Percentiles rank a stretch among this genome's conserved stretches.
Conservation (phyloP, 2,329 filamentous ascomycete genomes). For the Ophiosphaerella korrae region DNA sequence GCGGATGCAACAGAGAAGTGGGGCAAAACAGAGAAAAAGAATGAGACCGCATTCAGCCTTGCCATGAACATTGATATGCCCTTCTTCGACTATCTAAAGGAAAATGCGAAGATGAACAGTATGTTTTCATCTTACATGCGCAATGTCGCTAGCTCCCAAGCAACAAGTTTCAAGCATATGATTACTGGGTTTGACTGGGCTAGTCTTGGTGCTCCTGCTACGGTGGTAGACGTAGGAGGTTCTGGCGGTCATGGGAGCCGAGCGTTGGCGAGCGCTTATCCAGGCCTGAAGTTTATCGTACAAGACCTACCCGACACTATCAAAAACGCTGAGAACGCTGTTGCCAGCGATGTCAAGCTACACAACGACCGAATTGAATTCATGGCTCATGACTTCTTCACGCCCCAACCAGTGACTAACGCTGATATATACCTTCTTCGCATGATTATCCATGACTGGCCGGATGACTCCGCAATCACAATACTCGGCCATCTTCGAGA, state of each 20-base stretch:
- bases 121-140: conserved; percentile 3
- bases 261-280: conserved; percentile 2
- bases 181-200: conserved; percentile 3
- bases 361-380: background rate
- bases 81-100: conserved; percentile 8
- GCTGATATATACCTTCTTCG: conserved; percentile 33
- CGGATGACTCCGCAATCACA: conserved; percentile 34
- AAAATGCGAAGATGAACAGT: background rate
- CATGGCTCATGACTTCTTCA: conserved; percentile 13
- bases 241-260: conserved; percentile 7
- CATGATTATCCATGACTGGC: conserved; percentile 42
- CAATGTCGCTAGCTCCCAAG: conserved; percentile 1
- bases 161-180: conserved; percentile 3
- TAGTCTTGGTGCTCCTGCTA: background rate
- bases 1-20: conserved; percentile 10
- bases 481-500: conserved; percentile 17
- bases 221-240: conserved; percentile 6
- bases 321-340: background rate
- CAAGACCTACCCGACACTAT: conserved; percentile 10
- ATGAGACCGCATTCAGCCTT: conserved; percentile 10
- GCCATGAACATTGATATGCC: conserved; percentile 5
- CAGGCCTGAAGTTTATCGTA: conserved; percentile 1
- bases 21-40: conserved; percentile 2
- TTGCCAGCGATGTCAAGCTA: background rate
- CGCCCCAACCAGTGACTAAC: conserved; percentile 11